Evolutionary conservation across 176 grass and related monocot species (phyloP), one percentile per base, ranked within the genome.

Genomic region (Aegilops speltoides): DNA sequence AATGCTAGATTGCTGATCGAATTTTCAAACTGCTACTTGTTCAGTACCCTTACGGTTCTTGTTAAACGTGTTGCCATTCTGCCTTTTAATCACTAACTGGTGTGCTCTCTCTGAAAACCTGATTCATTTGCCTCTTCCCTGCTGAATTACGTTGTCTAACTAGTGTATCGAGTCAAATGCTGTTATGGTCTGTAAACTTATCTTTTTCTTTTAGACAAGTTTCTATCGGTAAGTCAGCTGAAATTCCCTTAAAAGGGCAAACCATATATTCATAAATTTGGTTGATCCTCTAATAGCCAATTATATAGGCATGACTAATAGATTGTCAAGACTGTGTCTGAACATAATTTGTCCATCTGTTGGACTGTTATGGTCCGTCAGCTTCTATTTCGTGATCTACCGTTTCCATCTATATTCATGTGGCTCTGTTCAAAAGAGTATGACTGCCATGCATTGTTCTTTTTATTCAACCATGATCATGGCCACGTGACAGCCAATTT

Each of bases 1-100:
- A 89, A 60, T 60, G 61, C 61, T 68, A 9, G 32, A 68, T 81
- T 40, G 68, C 80, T 89, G 74, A 79, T 67, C 2, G 10, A 23
- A 6, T 73, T 66, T 73, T 9, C 54, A 83, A 83, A 84, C 31
- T 62, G 31, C 25, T 61, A 59, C 22, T 37, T 79, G 25, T 59
- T 75, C 17, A 84, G 67, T 26, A 79, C 67, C 80, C 62, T 66
- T 37, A 62, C 28, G 32, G 26, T 24, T 78, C 57, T 8, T 29
- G 13, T 65, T 76, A 19, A 64, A 81, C 5, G 14, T 80, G 63
- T 57, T 9, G 8, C 25, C 20, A 25, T 63, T 74, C 68, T 74
- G 43, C 2, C 16, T 1, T 26, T 80, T 62, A 70, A 48, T 52
- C 46, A 63, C 68, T 66, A 29, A 66, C 13, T 66, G 6, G 1